These are phyloP conservation scores for Stenocarpella maydis DNA, from an alignment of 2,329 filamentous ascomycete genomes.

Conservation along the genomic window DNA sequence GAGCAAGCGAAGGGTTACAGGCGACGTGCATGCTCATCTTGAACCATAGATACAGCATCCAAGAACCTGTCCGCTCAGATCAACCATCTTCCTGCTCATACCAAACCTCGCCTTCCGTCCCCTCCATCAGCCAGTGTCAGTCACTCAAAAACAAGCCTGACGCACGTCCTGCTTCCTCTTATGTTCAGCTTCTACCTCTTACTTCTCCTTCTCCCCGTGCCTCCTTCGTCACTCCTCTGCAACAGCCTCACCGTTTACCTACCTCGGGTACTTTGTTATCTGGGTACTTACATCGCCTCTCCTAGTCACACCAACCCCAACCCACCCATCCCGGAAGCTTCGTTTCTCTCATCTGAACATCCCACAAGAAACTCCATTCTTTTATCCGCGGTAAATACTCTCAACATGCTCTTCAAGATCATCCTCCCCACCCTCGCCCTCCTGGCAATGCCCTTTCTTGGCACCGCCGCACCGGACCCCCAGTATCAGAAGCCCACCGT, in stretches of 20 bases:
- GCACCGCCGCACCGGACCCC: neutral
- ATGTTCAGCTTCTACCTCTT: no score
- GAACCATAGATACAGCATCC: neutral
- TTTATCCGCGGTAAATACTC: neutral
- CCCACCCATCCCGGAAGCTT: neutral
- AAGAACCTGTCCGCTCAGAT: neutral
- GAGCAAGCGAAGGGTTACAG: neutral
- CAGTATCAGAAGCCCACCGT: slow-evolving; percentile 21
- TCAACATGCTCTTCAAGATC: neutral
- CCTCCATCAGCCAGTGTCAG: no score
- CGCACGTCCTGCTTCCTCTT: no score
- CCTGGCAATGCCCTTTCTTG: neutral
- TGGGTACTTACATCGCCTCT: no score
- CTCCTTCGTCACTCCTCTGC: no score
- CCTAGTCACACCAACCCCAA: neutral
- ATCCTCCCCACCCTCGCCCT: neutral
- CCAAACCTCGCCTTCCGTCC: no score
- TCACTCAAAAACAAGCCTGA: no score
- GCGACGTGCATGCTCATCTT: no score
- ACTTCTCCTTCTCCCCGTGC: no score
- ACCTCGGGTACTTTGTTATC: no score
- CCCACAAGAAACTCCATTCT: neutral
- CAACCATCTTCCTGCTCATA: neutral
- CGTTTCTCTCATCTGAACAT: neutral
- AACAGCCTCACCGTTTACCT: no score